Conservation (phyloP, 352 stramenopile species). For the Phytopythium vexans region DNA sequence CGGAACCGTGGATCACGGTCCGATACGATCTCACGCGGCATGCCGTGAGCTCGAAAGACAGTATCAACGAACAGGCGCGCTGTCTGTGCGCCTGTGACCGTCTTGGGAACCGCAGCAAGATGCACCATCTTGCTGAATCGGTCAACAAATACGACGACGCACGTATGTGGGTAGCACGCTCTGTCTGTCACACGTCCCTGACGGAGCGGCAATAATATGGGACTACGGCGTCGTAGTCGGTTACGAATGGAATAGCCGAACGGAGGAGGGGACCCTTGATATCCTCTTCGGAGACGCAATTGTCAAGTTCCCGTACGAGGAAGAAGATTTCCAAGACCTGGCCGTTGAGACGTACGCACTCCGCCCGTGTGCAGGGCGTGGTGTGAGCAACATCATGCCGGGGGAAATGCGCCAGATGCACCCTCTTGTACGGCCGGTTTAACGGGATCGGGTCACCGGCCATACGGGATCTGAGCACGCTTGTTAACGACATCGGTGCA, state of each 20-base stretch:
- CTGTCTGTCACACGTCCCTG: slow-evolving; percentile 2
- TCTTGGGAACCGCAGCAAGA: too few relatives aligned
- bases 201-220: slow-evolving; percentile 5
- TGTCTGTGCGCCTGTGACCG: too few relatives aligned
- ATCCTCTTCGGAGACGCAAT: slow-evolving; percentile 1
- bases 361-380: slow-evolving; percentile 2
- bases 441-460: too few relatives aligned
- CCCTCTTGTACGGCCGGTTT: too few relatives aligned
- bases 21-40: too few relatives aligned
- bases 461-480: too few relatives aligned
- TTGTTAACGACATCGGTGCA: too few relatives aligned
- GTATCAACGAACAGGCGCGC: too few relatives aligned
- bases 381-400: slow-evolving; percentile 7
- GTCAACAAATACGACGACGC: too few relatives aligned
- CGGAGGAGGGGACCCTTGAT: neutral
- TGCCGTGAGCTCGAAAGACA: too few relatives aligned
- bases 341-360: slow-evolving; percentile 11
- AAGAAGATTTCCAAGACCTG: neutral
- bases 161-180: slow-evolving; percentile 9
- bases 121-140: too few relatives aligned
- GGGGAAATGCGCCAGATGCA: slow-evolving; percentile 5
- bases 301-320: neutral
- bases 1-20: too few relatives aligned
- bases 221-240: slow-evolving; percentile 10
- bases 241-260: slow-evolving; percentile 1